Percentiles rank a stretch among this genome's conserved stretches.
Conservation (phyloP, 768 basidiomycete species). For the Leucosporidium scottii region DNA sequence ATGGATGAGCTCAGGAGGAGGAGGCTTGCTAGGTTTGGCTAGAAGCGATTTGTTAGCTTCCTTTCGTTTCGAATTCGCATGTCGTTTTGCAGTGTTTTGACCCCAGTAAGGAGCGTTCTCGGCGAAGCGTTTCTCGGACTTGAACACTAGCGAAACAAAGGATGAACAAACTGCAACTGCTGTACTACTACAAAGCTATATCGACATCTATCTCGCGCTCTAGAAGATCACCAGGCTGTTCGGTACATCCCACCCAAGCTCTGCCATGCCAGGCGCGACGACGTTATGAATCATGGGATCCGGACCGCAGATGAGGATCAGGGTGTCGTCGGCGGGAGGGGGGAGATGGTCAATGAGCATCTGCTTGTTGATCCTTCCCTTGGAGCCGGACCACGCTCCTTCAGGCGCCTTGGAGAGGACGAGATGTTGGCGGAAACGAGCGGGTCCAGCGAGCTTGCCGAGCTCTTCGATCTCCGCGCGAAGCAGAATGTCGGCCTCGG, state of each 20-base stretch:
- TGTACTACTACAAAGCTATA: neutral
- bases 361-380: slow-evolving; percentile 46
- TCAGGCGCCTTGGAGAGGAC: slow-evolving; percentile 45
- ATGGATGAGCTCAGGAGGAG: slow-evolving; percentile 24
- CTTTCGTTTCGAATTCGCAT: too few species aligned
- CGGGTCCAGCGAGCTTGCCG: slow-evolving; percentile 14
- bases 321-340: slow-evolving; percentile 41
- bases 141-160: too few species aligned
- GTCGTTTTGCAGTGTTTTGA: too few species aligned
- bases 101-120: too few species aligned
- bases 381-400: slow-evolving; percentile 44
- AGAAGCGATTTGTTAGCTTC: neutral
- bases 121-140: too few species aligned
- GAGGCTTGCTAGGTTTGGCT: slow-evolving; percentile 29
- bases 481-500: slow-evolving; percentile 52
- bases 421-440: slow-evolving; percentile 47
- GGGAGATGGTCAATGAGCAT: slow-evolving; percentile 49
- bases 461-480: slow-evolving; percentile 50
- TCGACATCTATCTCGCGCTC: neutral
- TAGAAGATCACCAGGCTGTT: slow-evolving; percentile 43
- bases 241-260: slow-evolving; percentile 44
- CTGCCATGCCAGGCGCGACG: slow-evolving; percentile 39
- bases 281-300: slow-evolving; percentile 40
- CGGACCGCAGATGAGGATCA: slow-evolving; percentile 54
- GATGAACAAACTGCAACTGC: neutral